phyloP scores from a whole-genome alignment of 177 flowering plant species.

The Tripterygium wilfordii region DNA sequence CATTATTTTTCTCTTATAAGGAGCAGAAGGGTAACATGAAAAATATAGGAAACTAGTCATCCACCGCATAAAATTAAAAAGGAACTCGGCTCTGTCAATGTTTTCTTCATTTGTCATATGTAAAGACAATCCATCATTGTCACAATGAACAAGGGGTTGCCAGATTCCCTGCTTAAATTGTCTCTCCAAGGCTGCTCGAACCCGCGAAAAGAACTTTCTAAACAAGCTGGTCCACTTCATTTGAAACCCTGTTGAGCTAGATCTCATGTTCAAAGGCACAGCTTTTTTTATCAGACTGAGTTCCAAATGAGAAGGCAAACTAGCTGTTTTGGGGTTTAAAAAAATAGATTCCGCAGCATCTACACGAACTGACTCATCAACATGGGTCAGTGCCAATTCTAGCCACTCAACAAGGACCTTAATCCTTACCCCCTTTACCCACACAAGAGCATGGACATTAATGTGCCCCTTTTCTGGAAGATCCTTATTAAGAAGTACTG shows the following conservation, averaged over 20 bases:
- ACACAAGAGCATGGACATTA: conserved; percentile 37
- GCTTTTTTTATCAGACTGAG: conserved; percentile 76
- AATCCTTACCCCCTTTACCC: conserved; percentile 55
- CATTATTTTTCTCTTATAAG: conserved; percentile 94
- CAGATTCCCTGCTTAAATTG: conserved; percentile 69
- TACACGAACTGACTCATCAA: conserved; percentile 85
- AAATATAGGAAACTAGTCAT: conserved; percentile 79
- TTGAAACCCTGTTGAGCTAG: conserved; percentile 89
- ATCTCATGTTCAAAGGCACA: conserved; percentile 91
- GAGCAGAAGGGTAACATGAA: conserved; percentile 99
- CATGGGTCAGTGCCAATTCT: conserved; percentile 73
- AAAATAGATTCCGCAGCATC: conserved; percentile 95
- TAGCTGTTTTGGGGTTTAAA: conserved; percentile 84
- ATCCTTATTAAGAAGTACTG: conserved; percentile 12
- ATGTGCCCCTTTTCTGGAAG: conserved; percentile 8
- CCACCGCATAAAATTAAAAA: conserved; percentile 87
- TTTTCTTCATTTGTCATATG: conserved; percentile 20
- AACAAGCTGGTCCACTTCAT: conserved; percentile 98
- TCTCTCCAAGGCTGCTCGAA: conserved; percentile 87
- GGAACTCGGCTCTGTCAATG: conserved; percentile 45
- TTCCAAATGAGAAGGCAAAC: conserved; percentile 84
- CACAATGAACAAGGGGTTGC: conserved; percentile 36
- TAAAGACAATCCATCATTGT: conserved; percentile 7
- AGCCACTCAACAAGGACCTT: conserved; percentile 71
- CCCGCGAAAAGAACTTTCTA: conserved; percentile 88